Conservation (phyloP, 129 eudicot species). For the Centaurea solstitialis region DNA sequence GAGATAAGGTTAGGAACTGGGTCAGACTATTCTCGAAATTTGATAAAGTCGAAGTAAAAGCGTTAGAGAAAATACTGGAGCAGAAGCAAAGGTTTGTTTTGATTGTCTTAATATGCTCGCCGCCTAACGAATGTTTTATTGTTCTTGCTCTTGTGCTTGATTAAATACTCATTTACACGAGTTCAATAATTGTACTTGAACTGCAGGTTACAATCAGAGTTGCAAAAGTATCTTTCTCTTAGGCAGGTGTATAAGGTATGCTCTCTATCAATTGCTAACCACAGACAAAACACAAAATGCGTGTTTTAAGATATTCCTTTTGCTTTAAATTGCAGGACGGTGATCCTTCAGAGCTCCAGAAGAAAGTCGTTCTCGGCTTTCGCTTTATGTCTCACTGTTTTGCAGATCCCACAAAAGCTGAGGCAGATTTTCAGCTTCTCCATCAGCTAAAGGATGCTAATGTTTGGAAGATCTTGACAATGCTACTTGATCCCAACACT, state of each 20-base stretch:
- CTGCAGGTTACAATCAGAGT: constrained; percentile 88
- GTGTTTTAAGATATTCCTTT: background rate
- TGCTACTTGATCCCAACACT: constrained; percentile 70
- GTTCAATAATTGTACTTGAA: constrained; percentile 15
- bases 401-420: constrained; percentile 73
- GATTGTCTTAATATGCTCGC: background rate
- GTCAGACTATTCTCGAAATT: constrained; percentile 66
- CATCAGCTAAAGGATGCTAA: constrained; percentile 90
- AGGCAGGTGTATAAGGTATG: constrained; percentile 77
- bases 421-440: constrained; percentile 74
- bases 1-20: constrained; percentile 74
- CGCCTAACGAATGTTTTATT: background rate
- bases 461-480: constrained; percentile 68
- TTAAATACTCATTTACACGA: constrained; percentile 3
- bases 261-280: constrained; percentile 4
- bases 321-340: constrained; percentile 50
- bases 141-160: background rate
- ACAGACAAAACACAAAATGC: background rate
- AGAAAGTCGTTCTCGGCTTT: constrained; percentile 58
- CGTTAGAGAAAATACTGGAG: constrained; percentile 92
- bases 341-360: constrained; percentile 65
- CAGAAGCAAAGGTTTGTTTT: constrained; percentile 82
- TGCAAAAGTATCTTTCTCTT: constrained; percentile 76
- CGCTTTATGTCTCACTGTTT: constrained; percentile 85
- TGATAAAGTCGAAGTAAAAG: constrained; percentile 92